These are phyloP conservation scores for Sungouiella blattae DNA, from an alignment of 805 yeast species.

Conservation along the genomic window DNA sequence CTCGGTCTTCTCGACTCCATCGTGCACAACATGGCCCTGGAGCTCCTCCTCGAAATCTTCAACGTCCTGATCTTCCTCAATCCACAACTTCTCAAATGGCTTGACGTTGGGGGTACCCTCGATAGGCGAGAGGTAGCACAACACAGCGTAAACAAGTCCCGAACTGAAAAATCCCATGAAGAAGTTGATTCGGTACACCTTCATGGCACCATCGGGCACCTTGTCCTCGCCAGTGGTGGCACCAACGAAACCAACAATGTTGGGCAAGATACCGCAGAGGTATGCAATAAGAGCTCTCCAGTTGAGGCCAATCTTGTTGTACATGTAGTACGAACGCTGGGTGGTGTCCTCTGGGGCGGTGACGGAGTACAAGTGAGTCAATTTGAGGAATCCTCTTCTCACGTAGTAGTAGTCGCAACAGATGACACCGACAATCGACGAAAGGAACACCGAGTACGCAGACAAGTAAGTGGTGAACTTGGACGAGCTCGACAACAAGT, in stretches of 20 bases:
- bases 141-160: constrained; percentile 48
- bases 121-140: constrained; percentile 54
- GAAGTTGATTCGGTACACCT: constrained; percentile 70
- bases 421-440: constrained; percentile 78
- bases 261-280: constrained; percentile 75
- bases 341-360: constrained; percentile 31
- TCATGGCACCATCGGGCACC: constrained; percentile 77
- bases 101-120: constrained; percentile 30
- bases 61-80: constrained; percentile 59
- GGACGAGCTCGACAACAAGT: constrained; percentile 58
- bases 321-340: constrained; percentile 49
- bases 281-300: constrained; percentile 86
- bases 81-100: constrained; percentile 55
- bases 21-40: constrained; percentile 24
- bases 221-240: constrained; percentile 60
- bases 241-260: constrained; percentile 84
- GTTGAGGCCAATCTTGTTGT: constrained; percentile 60
- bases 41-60: constrained; percentile 54
- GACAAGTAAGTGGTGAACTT: constrained; percentile 76
- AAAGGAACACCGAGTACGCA: constrained; percentile 79
- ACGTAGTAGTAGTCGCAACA: constrained; percentile 61
- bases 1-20: constrained; percentile 10
- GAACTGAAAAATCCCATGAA: constrained; percentile 71
- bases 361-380: constrained; percentile 62
- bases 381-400: constrained; percentile 64